These are phyloP conservation scores for Endocarpon pusillum DNA, from an alignment of 495 filamentous ascomycete genomes.

Conservation along the genomic window DNA sequence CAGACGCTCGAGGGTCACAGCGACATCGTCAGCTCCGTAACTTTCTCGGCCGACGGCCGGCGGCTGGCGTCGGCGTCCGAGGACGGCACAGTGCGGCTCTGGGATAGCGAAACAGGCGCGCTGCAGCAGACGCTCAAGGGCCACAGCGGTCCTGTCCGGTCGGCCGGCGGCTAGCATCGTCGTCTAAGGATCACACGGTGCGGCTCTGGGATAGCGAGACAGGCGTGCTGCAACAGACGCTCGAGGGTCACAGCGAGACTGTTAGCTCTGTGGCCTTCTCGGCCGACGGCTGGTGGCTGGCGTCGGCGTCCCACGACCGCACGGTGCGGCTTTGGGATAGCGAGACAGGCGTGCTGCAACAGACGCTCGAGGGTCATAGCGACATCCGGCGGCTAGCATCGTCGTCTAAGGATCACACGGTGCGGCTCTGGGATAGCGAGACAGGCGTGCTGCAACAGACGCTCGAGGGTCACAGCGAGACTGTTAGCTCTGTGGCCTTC, in stretches of 20 bases:
- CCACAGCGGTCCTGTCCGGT: constrained; percentile 11
- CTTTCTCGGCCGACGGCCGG: constrained; percentile 11
- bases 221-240: constrained; percentile 8
- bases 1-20: constrained; percentile 14
- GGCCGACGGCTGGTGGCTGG: constrained; percentile 6
- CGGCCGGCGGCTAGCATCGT: constrained; percentile 15
- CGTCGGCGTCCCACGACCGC: constrained; percentile 7
- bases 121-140: constrained; percentile 1
- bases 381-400: constrained; percentile 6
- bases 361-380: constrained; percentile 4
- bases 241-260: constrained; percentile 9
- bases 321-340: constrained; percentile 11
- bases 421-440: constrained; percentile 9
- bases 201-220: constrained; percentile 17
- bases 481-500: constrained; percentile 6
- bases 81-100: constrained; percentile 16
- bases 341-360: constrained; percentile 1
- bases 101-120: constrained; percentile 14
- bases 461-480: constrained; percentile 6
- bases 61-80: constrained; percentile 15
- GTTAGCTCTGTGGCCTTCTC: constrained; percentile 8
- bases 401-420: constrained; percentile 3
- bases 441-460: constrained; percentile 6
- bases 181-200: constrained; percentile 13
- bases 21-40: constrained; percentile 4